Percentiles rank a stretch among this genome's conserved stretches.
phyloP scores from a whole-genome alignment of 345 rosid genomes.

The Eutrema japonicum region DNA sequence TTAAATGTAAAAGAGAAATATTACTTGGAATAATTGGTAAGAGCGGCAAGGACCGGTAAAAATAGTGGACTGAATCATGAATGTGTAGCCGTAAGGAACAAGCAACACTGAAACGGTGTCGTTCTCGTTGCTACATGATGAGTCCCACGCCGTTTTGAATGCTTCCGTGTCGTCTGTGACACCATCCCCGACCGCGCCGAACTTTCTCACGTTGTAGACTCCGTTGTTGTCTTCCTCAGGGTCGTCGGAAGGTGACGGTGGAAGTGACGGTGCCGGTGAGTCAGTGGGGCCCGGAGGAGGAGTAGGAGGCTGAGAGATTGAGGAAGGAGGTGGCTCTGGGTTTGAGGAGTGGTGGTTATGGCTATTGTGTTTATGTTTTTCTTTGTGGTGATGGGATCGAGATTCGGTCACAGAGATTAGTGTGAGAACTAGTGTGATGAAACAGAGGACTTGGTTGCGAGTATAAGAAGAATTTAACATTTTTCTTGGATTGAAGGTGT shows the following conservation, averaged over 20 bases:
- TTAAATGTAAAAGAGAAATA: not conserved
- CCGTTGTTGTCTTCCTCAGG: slow-evolving; percentile 43
- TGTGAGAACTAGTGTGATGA: slow-evolving; percentile 40
- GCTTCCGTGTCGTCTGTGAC: slow-evolving; percentile 75
- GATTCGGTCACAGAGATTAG: slow-evolving; percentile 49
- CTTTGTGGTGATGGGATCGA: slow-evolving; percentile 53
- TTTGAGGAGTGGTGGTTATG: slow-evolving; percentile 43
- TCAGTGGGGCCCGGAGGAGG: slow-evolving; percentile 50
- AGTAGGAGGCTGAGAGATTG: slow-evolving; percentile 44
- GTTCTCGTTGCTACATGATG: slow-evolving; percentile 53
- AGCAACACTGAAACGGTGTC: slow-evolving; percentile 45
- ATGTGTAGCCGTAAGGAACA: slow-evolving; percentile 68
- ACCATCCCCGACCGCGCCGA: slow-evolving; percentile 85
- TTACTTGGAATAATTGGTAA: slow-evolving; percentile 69
- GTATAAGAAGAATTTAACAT: slow-evolving; percentile 44
- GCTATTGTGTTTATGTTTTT: slow-evolving; percentile 50
- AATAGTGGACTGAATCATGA: slow-evolving; percentile 85
- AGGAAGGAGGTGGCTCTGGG: slow-evolving; percentile 38
- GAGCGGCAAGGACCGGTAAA: slow-evolving; percentile 93
- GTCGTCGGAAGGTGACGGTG: slow-evolving; percentile 44
- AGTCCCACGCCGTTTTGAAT: slow-evolving; percentile 89
- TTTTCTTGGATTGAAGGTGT: slow-evolving; percentile 18
- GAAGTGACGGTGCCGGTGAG: slow-evolving; percentile 38
- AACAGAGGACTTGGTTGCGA: slow-evolving; percentile 32
- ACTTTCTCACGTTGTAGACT: slow-evolving; percentile 60